Base-by-base conservation (phyloP, 2,329 filamentous ascomycete species). In the Blastomyces parvus region DNA sequence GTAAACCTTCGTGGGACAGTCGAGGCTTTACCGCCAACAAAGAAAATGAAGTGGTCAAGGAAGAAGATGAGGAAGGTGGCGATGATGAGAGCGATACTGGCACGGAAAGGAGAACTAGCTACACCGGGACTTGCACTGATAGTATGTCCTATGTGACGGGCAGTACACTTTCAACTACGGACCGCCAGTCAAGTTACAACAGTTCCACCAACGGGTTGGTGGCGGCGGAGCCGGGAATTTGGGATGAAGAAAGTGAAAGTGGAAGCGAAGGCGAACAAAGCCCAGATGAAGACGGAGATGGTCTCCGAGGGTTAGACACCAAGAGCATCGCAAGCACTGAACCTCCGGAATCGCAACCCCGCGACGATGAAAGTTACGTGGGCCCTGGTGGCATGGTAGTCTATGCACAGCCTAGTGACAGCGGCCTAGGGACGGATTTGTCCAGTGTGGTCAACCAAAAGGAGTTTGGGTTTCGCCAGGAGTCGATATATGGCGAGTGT, bases 1-100 rank as follows among this genome's bases (percentile, higher is more conserved):
- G 88, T 58, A 91, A 91, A 76, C 79, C 82, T 53, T 90, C 88
- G 70, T 91, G 88, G 88, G 85, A 82, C 38, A 84, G 83, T 19
- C 79, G 75, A 40, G 73, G 68, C 59, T 75, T 75, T 4, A 65
- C 74, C 44, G 73, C 76, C 9, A 78, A 81, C 70, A 87, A 88
- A 73, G 86, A 88, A 71, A 88, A 88, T 67, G 77, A 86, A 46
- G 76, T 77, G 5, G 78, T 88, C 48, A 80, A 81, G n/a, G 86
- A 89, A 71, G 86, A 89, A 71, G 86, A 89, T 65, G 85, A 59
- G 27, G 62, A 58, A 55, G 72, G 73, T 13, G 76, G 75, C 52
- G 76, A 72, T 63, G 67, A 73, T 33, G 78, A 77, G 30, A 86
- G 82, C 68, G 85, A 88, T 46, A 68, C 73, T 19, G 74, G 72